Base-by-base conservation (phyloP, 192 early-diverging fungal species). In the Funneliformis geosporum region DNA sequence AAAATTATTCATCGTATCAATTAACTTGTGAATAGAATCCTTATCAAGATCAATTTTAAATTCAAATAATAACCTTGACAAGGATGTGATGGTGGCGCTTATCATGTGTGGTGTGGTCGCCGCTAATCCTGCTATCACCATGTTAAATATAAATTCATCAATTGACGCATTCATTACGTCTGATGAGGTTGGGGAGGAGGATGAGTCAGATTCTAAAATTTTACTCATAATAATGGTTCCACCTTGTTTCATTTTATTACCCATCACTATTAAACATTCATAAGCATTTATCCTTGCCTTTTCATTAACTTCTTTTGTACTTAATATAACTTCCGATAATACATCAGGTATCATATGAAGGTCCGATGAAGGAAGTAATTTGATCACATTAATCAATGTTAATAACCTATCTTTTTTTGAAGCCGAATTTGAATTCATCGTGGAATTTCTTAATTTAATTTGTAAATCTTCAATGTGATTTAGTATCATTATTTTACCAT, bases 251-350 rank as follows among this genome's bases (percentile, higher is more conserved):
- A 99, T 99, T 79, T 93, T 94, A 69, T 88, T 85, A 21, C 95
- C 97, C 96, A 99, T 96, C 8, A 89, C 88, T 0, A 98, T 91
- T 68, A 97, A 83, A 28, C 94, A 89, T 14, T 95, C 94, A 82
- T 94, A 98, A 1, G 95, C 94, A 28, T 91, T 85, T 42, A 84
- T 84, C 39, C 98, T 91, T 7, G 94, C 90, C 80, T 94, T 94
- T 86, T 98, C 96, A 68, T 92, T 96, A 7, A 90, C 90, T 80
- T 98, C 98, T 86, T 99, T 99, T 60, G 96, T 96, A 39, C 91
- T 89, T 21, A 98, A 83, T 70, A 99, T 98, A 61, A 91, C 95
- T 84, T 99, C 98, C 2, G 95, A 94, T 27, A 99, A 82, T 47
- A 94, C 88, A 12, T 91, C 88, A 8, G 98, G 96, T 3, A 98